A percentile compares a stretch with the other conserved stretches of the same genome.
phyloP scores from a whole-genome alignment of 2,329 filamentous ascomycete genomes.

The Beauveria scarabaeidicola region DNA sequence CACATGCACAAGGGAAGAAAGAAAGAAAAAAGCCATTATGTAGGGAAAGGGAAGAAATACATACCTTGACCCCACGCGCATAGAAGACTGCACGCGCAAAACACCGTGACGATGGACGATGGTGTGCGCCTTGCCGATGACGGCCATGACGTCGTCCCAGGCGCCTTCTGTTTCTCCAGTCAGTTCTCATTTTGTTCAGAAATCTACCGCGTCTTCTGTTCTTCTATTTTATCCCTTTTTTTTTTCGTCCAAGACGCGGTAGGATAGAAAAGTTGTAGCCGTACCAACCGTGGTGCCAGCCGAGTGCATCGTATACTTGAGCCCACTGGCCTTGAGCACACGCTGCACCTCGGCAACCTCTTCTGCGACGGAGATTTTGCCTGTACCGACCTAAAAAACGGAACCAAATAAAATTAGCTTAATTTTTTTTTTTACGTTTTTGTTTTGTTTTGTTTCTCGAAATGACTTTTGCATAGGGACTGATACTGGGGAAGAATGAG shows the following conservation, averaged over 20 bases:
- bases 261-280: conserved; percentile 21
- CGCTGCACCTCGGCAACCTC: conserved; percentile 86
- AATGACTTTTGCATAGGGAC: neutral
- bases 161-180: conserved; percentile 58
- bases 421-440: neutral
- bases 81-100: conserved; percentile 77
- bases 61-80: conserved; percentile 72
- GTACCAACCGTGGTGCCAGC: conserved; percentile 86
- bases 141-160: conserved; percentile 79
- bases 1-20: neutral
- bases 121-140: conserved; percentile 79
- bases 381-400: conserved; percentile 62
- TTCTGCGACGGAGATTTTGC: conserved; percentile 63
- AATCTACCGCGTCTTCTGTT: no score
- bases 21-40: neutral
- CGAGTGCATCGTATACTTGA: conserved; percentile 85
- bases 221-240: neutral
- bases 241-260: neutral
- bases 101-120: conserved; percentile 71
- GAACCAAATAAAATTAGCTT: neutral
- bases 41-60: neutral
- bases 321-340: conserved; percentile 68
- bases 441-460: neutral
- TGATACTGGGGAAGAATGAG: neutral
- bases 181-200: neutral